These are phyloP conservation scores for Scheffersomyces stipitis DNA, from an alignment of 805 yeast species.

Conservation along the genomic window DNA sequence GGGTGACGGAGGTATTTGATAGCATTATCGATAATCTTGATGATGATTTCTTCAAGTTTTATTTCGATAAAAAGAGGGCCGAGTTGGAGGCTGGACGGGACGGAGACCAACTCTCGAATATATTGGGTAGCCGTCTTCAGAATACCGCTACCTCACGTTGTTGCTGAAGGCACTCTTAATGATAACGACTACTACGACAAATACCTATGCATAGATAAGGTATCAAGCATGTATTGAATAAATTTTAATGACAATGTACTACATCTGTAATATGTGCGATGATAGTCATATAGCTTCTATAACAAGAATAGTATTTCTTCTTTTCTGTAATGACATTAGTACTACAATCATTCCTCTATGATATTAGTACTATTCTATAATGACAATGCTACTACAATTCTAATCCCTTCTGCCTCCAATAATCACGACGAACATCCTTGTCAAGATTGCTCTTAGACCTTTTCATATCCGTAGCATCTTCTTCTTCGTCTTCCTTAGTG, in stretches of 20 bases:
- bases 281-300: too few relatives aligned
- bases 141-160: not conserved
- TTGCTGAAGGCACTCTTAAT: too few relatives aligned
- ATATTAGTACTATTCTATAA: too few relatives aligned
- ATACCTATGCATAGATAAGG: too few relatives aligned
- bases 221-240: too few relatives aligned
- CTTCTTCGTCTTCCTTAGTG: constrained; percentile 3
- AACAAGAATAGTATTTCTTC: too few relatives aligned
- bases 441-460: constrained; percentile 19
- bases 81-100: not conserved
- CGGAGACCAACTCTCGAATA: not conserved
- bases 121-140: not conserved
- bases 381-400: constrained; percentile 30
- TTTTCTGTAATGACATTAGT: too few relatives aligned
- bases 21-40: constrained; percentile 29
- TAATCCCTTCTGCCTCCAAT: constrained; percentile 44
- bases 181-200: too few relatives aligned
- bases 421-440: constrained; percentile 36
- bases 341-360: too few relatives aligned
- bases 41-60: constrained; percentile 27
- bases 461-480: constrained; percentile 1
- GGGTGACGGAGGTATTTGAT: constrained; percentile 45
- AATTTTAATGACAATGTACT: too few relatives aligned
- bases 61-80: constrained; percentile 9
- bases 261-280: too few relatives aligned